Percentiles rank a stretch among this genome's conserved stretches.
phyloP scores from a whole-genome alignment of 306 rosid genomes.

The Ochetophila trinervis region DNA sequence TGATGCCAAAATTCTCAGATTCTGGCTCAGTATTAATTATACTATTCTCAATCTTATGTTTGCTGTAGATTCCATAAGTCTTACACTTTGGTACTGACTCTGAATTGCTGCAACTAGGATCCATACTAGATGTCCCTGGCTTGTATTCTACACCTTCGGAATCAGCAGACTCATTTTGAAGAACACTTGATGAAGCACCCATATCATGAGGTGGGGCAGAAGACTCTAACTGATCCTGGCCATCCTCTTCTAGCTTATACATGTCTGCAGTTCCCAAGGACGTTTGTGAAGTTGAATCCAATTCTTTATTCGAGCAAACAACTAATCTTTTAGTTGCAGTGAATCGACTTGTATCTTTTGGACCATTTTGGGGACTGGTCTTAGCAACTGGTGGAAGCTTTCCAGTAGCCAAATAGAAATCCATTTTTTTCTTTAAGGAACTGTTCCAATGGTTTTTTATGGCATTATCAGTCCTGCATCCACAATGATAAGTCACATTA shows the following conservation, averaged over 20 bases:
- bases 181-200: constrained; percentile 55
- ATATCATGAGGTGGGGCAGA: constrained; percentile 47
- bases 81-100: constrained; percentile 39
- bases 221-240: constrained; percentile 63
- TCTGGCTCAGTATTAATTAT: constrained; percentile 29
- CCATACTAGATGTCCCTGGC: constrained; percentile 40
- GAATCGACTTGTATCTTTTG: constrained; percentile 50
- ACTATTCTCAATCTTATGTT: constrained; percentile 29
- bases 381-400: constrained; percentile 81
- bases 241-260: constrained; percentile 47
- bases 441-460: constrained; percentile 99
- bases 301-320: constrained; percentile 50
- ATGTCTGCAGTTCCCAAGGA: constrained; percentile 60
- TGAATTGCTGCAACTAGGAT: constrained; percentile 49
- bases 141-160: constrained; percentile 56
- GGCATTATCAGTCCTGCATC: constrained; percentile 90
- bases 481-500: constrained; percentile 8
- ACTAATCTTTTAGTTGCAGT: constrained; percentile 41
- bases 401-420: constrained; percentile 82
- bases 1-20: constrained; percentile 33
- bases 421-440: constrained; percentile 92
- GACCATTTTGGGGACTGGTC: constrained; percentile 47
- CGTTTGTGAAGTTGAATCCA: constrained; percentile 60
- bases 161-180: constrained; percentile 56
- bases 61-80: constrained; percentile 32